Percentiles rank a stretch among this genome's conserved stretches.
Evolutionary conservation across 495 filamentous ascomycete genomes (phyloP).

Genomic region (Podospora conica): DNA sequence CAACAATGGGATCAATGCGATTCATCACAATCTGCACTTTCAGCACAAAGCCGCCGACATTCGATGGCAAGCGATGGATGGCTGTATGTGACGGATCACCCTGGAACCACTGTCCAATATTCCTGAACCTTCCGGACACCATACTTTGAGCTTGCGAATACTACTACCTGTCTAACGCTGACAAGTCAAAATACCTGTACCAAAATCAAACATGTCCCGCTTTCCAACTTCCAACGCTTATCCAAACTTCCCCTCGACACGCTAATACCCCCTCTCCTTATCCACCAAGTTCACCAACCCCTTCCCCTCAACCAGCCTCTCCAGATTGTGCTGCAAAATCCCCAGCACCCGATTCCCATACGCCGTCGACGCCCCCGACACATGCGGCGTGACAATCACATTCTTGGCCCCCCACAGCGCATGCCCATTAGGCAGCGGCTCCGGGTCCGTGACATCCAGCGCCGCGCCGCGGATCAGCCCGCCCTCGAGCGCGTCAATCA

Average conservation of each 20-base stretch:
- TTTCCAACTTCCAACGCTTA: not conserved
- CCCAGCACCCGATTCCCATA: slow-evolving; percentile 59
- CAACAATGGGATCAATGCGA: not conserved
- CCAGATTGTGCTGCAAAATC: slow-evolving; percentile 55
- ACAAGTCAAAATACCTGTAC: not conserved
- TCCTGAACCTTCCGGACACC: too few relatives aligned
- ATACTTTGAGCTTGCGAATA: too few relatives aligned
- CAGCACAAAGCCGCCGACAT: not conserved
- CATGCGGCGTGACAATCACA: slow-evolving; percentile 72
- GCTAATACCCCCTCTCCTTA: slow-evolving; percentile 20
- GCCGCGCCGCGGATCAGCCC: slow-evolving; percentile 62
- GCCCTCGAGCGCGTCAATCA: slow-evolving; percentile 57
- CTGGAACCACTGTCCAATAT: too few relatives aligned
- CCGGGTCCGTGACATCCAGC: slow-evolving; percentile 82
- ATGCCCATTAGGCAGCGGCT: slow-evolving; percentile 66
- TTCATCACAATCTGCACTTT: not conserved
- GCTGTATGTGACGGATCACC: not conserved
- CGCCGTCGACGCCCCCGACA: slow-evolving; percentile 54
- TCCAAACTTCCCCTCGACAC: not conserved
- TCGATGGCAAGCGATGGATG: not conserved
- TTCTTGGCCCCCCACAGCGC: slow-evolving; percentile 70
- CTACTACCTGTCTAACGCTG: too few relatives aligned
- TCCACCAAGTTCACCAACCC: slow-evolving; percentile 53
- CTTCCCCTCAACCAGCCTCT: slow-evolving; percentile 50
- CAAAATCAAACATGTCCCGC: not conserved